These are phyloP conservation scores for Dendrothele bispora DNA, from an alignment of 768 basidiomycete genomes.

Conservation along the genomic window DNA sequence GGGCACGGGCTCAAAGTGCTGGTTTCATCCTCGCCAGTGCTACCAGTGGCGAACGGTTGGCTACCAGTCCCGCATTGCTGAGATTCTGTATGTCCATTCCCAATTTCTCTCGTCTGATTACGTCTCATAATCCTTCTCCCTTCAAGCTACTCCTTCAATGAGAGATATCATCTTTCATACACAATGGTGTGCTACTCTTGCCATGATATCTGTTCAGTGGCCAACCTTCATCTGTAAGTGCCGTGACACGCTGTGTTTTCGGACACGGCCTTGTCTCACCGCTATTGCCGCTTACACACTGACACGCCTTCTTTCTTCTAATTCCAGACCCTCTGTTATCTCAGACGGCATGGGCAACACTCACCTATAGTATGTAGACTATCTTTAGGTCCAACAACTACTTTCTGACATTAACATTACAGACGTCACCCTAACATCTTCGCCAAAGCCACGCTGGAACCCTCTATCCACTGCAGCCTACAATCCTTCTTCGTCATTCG, in stretches of 20 bases:
- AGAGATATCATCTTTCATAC: conserved; percentile 92
- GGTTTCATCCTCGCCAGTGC: conserved; percentile 92
- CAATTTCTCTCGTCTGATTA: conserved; percentile 4
- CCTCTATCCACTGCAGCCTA: conserved; percentile 58
- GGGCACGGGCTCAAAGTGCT: conserved; percentile 76
- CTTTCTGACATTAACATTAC: conserved; percentile 8
- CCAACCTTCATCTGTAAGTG: conserved; percentile 87
- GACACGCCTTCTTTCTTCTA: no score
- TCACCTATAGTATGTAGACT: conserved; percentile 61
- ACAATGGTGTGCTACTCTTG: conserved; percentile 86
- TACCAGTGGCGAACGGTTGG: conserved; percentile 86
- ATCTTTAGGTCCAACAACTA: conserved; percentile 1
- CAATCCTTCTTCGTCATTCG: conserved; percentile 68
- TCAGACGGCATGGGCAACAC: conserved; percentile 86
- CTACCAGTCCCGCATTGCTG: conserved; percentile 82
- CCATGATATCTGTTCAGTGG: conserved; percentile 96
- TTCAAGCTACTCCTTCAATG: conserved; percentile 83
- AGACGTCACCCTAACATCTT: conserved; percentile 76
- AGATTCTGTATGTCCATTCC: conserved; percentile 70
- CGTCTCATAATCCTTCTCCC: conserved; percentile 9
- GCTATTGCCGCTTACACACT: no score
- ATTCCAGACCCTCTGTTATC: conserved; percentile 82
- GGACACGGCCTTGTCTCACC: conserved; percentile 11
- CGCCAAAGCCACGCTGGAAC: conserved; percentile 60
- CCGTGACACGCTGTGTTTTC: conserved; percentile 2